These are phyloP conservation scores for Lasiosphaeria miniovina DNA, from an alignment of 495 filamentous ascomycete species.

Conservation along the genomic window DNA sequence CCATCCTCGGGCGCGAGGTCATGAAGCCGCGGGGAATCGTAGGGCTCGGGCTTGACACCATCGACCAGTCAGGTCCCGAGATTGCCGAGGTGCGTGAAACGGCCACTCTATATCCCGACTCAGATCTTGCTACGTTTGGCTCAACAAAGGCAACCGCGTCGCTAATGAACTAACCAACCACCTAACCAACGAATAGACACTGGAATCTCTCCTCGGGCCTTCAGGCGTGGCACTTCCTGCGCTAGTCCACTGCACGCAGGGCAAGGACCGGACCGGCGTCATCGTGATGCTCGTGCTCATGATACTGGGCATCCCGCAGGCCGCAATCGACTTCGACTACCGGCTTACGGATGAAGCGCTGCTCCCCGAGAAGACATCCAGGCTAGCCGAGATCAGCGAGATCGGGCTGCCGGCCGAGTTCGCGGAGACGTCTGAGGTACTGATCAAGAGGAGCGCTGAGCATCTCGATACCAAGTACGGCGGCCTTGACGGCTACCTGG, in stretches of 20 bases:
- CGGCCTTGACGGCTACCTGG: conserved; percentile 60
- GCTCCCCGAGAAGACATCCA: conserved; percentile 54
- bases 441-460: conserved; percentile 47
- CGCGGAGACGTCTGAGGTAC: conserved; percentile 56
- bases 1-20: conserved; percentile 62
- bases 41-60: conserved; percentile 61
- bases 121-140: no score
- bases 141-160: background rate
- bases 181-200: conserved; percentile 27
- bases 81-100: conserved; percentile 46
- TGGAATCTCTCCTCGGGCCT: conserved; percentile 28
- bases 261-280: conserved; percentile 82
- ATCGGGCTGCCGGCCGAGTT: conserved; percentile 70
- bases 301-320: conserved; percentile 51
- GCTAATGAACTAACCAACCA: background rate
- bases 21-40: conserved; percentile 66
- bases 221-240: conserved; percentile 49
- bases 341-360: conserved; percentile 55
- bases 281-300: conserved; percentile 63
- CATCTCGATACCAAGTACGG: conserved; percentile 59
- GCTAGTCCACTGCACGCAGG: conserved; percentile 80
- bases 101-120: background rate
- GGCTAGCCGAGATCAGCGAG: conserved; percentile 63
- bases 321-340: conserved; percentile 66
- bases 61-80: conserved; percentile 61